These are phyloP conservation scores for Penicillium sp. DNA, from an alignment of 2,329 filamentous ascomycete genomes.

Conservation along the genomic window DNA sequence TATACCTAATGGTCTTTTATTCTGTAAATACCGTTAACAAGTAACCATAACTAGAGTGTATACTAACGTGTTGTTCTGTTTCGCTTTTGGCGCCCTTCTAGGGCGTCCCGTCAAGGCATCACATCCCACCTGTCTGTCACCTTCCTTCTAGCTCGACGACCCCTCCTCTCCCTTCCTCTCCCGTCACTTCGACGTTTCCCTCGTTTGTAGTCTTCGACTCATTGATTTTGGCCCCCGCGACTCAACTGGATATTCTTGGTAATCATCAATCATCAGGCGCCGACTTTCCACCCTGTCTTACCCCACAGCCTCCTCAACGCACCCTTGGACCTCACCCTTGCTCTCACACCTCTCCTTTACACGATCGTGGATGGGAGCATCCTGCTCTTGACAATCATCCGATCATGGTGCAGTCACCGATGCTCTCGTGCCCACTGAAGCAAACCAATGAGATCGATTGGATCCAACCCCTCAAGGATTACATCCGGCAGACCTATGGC, in stretches of 20 bases:
- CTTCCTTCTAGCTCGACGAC: constrained; percentile 5
- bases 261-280: constrained; percentile 12
- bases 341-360: constrained; percentile 4
- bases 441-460: constrained; percentile 98
- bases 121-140: constrained; percentile 22
- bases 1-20: neutral
- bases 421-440: constrained; percentile 91
- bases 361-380: constrained; percentile 32
- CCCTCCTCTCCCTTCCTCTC: constrained; percentile 3
- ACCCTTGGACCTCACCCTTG: constrained; percentile 10
- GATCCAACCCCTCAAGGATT: constrained; percentile 83
- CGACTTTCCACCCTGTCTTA: constrained; percentile 20
- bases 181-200: neutral
- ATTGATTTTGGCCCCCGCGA: neutral
- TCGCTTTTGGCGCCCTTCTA: constrained; percentile 7
- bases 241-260: constrained; percentile 16
- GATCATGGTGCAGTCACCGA: constrained; percentile 77
- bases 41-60: neutral
- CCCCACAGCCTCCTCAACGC: constrained; percentile 24
- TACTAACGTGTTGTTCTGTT: neutral
- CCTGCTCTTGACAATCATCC: constrained; percentile 31
- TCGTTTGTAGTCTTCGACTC: neutral
- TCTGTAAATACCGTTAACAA: too few relatives aligned
- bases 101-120: constrained; percentile 13
- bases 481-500: constrained; percentile 90